Conservation (phyloP, 352 stramenopile genomes). For the Aphanomyces stellatus region DNA sequence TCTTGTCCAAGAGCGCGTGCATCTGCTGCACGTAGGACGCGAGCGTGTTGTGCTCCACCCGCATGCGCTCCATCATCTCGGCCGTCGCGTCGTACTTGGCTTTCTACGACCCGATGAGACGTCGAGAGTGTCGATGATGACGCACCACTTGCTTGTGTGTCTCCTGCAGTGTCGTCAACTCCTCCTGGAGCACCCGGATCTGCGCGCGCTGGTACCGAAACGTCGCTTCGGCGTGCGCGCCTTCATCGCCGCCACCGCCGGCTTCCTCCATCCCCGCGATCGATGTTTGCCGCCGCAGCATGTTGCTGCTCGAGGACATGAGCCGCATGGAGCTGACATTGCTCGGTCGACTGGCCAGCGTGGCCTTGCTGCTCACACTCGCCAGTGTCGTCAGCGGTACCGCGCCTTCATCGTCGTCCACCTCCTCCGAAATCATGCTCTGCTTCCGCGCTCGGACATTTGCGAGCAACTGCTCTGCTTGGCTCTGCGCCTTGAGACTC, state of each 20-base stretch:
- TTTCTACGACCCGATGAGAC: constrained; percentile 27
- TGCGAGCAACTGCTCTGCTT: neutral
- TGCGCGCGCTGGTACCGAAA: constrained; percentile 67
- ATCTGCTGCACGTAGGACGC: constrained; percentile 57
- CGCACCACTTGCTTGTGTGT: neutral
- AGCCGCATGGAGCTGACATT: too few relatives aligned
- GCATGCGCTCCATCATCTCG: constrained; percentile 38
- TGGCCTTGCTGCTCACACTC: neutral
- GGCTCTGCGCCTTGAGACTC: neutral
- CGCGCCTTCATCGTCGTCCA: neutral
- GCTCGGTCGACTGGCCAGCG: neutral
- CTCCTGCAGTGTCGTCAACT: constrained; percentile 46
- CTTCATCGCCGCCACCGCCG: neutral
- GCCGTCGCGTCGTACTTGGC: constrained; percentile 28
- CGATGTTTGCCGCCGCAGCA: neutral
- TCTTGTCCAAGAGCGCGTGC: constrained; percentile 63
- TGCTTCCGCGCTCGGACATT: neutral
- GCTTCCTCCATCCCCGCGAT: neutral
- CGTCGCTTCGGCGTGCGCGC: constrained; percentile 31
- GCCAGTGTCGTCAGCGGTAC: neutral
- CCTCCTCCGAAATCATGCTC: neutral
- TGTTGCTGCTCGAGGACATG: neutral
- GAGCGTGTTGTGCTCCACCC: constrained; percentile 33
- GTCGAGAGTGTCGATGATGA: neutral
- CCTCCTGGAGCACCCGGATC: constrained; percentile 60